A percentile compares a stretch with the other conserved stretches of the same genome.
Conservation (phyloP, 495 filamentous ascomycete genomes). For the Alectoria sarmentosa region DNA sequence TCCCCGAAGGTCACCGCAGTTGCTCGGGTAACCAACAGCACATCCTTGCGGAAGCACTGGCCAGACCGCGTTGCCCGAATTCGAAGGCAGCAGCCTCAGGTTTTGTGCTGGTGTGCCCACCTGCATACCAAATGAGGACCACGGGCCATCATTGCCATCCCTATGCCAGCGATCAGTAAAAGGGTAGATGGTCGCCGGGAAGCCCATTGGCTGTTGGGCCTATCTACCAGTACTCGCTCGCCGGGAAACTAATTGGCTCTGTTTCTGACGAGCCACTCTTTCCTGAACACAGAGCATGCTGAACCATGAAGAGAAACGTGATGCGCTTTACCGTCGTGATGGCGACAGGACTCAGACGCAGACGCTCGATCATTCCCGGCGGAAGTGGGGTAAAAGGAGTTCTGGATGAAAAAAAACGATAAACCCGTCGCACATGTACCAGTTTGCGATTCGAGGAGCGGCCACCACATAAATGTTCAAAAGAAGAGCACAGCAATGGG, state of each 20-base stretch:
- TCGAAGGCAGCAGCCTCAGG: conserved; percentile 31
- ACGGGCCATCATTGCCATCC: conserved; percentile 34
- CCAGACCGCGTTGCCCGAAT: conserved; percentile 29
- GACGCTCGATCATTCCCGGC: background rate
- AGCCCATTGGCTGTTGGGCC: background rate
- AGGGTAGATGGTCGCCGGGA: background rate
- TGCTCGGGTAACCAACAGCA: conserved; percentile 21
- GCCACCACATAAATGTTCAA: background rate
- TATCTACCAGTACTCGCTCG: background rate
- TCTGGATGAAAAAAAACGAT: background rate
- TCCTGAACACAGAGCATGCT: background rate
- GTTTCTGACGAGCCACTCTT: background rate
- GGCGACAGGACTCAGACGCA: background rate
- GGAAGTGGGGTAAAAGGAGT: background rate
- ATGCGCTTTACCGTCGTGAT: background rate
- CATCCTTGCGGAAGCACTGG: conserved; percentile 35
- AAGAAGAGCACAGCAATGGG: background rate
- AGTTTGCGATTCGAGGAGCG: background rate
- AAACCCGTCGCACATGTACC: background rate
- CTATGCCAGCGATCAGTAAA: background rate
- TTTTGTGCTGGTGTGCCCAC: conserved; percentile 33
- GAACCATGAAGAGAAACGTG: background rate
- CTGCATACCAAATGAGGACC: conserved; percentile 35
- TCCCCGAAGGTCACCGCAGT: conserved; percentile 32
- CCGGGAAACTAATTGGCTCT: background rate